Evolutionary conservation across 2,329 filamentous ascomycete genomes (phyloP).

Genomic region (Tolypocladium ovalisporum): DNA sequence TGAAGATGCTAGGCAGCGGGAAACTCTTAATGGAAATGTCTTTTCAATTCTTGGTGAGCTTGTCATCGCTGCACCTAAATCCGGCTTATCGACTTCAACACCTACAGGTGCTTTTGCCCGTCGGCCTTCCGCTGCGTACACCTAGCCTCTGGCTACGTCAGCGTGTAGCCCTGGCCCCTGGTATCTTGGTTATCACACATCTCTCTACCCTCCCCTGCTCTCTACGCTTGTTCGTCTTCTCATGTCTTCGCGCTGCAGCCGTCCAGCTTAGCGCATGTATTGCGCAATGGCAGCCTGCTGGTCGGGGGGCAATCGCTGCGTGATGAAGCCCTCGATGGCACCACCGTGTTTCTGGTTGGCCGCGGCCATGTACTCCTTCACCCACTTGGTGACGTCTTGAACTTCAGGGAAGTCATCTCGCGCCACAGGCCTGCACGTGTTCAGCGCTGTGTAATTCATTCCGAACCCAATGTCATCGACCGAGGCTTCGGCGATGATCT

Average conservation of each 20-base stretch:
- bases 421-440: conserved; percentile 68
- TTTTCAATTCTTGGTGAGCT: background rate
- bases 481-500: conserved; percentile 75
- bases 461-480: conserved; percentile 94
- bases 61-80: background rate
- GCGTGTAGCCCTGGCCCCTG: background rate
- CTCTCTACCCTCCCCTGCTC: background rate
- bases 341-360: conserved; percentile 67
- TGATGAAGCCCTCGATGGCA: conserved; percentile 58
- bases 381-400: conserved; percentile 74
- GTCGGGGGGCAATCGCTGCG: conserved; percentile 57
- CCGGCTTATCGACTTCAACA: background rate
- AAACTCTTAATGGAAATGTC: background rate
- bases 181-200: conserved; percentile 1
- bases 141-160: background rate
- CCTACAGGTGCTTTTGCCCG: background rate
- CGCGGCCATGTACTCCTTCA: conserved; percentile 63
- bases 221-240: too few species aligned
- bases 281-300: conserved; percentile 40
- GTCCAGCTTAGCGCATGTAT: conserved; percentile 31
- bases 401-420: conserved; percentile 82
- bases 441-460: conserved; percentile 85
- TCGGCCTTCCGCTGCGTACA: background rate
- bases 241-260: background rate
- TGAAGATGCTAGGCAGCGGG: background rate